Evolutionary conservation across 2,329 filamentous ascomycete genomes (phyloP), one percentile per base, ranked within the genome.

Genomic region (Juglanconis sp.): DNA sequence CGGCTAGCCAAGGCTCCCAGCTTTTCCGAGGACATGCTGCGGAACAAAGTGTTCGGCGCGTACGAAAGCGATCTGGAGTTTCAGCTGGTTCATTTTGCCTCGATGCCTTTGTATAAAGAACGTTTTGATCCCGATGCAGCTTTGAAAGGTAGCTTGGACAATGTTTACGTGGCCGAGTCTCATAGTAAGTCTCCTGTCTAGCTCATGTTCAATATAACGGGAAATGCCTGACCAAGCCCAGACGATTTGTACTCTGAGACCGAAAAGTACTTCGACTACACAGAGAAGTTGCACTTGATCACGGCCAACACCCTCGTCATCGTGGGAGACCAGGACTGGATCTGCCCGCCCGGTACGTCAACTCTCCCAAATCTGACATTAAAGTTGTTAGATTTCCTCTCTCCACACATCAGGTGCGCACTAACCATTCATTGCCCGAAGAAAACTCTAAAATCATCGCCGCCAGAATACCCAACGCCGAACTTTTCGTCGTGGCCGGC

Each of bases 201-300:
- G 36, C 7, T 24, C 24, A 24, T 24, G 24, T 24, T 24, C 24
- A 38, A 4, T 32, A 1, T 4, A 11, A 7, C 24, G 24, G 24
- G 24, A 32, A 13, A 10, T 15, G 11, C 5, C 48, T 62, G 15
- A 62, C 13, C 2, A 0, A 11, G 5, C n/a, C 1, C 10, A 74
- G 72, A 76, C 57, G 70, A 70, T 24, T 62, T 75, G 1, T 76
- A 74, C 57, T 70, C 69, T 0, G 66, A 72, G 50, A 50, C 63
- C 10, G 70, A 75, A 57, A 76, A 75, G 62, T 74, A 73, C 48
- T 75, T 76, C 60, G 73, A 76, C 56, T 76, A 76, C 59, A 66
- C 68, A 2, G 62, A 68, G 8, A 58, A 66, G 11, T 63, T 76
- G 8, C 42, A 63, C 7, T 53, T 59, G 7, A 70, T 76, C 31